Conservation (phyloP, 2,329 filamentous ascomycete species). For the Monosporascus sp. region DNA sequence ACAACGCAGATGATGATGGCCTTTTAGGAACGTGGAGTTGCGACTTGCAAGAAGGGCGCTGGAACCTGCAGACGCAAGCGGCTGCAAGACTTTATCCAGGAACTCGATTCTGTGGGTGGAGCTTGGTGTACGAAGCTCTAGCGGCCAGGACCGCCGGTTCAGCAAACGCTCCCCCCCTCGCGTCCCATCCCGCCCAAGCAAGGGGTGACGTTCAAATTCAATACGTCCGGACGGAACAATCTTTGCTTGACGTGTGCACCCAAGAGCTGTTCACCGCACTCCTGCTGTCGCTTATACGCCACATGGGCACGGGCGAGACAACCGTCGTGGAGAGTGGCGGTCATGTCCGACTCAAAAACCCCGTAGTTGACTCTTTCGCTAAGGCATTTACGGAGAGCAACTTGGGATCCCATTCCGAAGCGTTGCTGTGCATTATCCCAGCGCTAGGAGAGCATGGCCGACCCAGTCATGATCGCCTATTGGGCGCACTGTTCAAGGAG, state of each 20-base stretch:
- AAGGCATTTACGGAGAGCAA: conserved; percentile 8
- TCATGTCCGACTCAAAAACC: background rate
- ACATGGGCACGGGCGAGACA: background rate
- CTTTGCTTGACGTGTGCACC: conserved; percentile 8
- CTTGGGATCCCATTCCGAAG: conserved; percentile 5
- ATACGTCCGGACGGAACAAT: background rate
- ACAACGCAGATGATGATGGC: background rate
- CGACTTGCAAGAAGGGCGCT: background rate
- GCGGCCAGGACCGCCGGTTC: background rate
- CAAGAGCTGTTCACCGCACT: conserved; percentile 9
- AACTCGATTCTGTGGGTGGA: background rate
- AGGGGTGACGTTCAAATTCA: background rate
- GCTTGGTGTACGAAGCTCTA: background rate
- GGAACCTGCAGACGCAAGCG: background rate
- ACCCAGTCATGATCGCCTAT: background rate
- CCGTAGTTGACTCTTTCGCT: background rate
- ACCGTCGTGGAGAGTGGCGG: background rate
- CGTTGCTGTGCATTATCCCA: conserved; percentile 5
- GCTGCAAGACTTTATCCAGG: background rate
- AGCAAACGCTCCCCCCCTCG: too few species aligned
- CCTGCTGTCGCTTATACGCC: background rate
- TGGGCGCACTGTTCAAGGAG: background rate
- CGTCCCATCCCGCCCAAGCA: too few species aligned
- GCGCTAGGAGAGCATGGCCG: background rate
- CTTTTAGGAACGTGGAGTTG: background rate